Base-by-base conservation (phyloP, 2,329 filamentous ascomycete genomes). In the Akanthomyces uredinophilus region DNA sequence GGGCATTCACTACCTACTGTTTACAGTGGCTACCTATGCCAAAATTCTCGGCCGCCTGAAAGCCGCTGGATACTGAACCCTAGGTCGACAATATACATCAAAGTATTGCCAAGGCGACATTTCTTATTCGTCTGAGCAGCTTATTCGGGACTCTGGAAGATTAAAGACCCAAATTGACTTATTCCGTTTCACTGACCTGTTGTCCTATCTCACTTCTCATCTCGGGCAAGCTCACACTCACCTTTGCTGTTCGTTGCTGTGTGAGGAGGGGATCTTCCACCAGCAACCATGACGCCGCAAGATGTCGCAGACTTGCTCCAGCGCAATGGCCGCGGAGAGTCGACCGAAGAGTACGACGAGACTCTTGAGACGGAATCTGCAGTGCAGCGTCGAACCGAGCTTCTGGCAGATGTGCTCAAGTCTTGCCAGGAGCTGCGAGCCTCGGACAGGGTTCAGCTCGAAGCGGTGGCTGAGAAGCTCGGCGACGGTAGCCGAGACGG, bases 401-500 rank as follows among this genome's bases (percentile, higher is more conserved):
- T 72, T 6, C 66, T 84, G 18, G 68, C 70, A 10, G 70, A 71
- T 0, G 74, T 83, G 0, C 68, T 82, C 44, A 67, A 67, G 8
- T 68, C 69, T 2, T 77, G 78, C 18, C 71, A 75, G 53, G 67
- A 78, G 20, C 71, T 79, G 4, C 80, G 78, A 72, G 70, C 74
- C 39, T 67, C 78, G 7, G 71, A 72, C 1, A 76, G 74, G 0
- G 65, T 71, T 10, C 74, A 79, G 1, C 71, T 86, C 18, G 79
- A 81, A 59, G 61, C 68, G 2, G 72, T 83, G 44, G 79, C 80
- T 1, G 78, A 85, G 68, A 81, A 79, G 62, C 69, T 86, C 0
- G 84, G 79, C 1, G 79, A 86, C 66, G 81, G 78, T 5, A 84
- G 83, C 65, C 77, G 84, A 68, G 78, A 83, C 68, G 78, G 83